Base-by-base conservation (phyloP, 176 grass and related monocot species). In the Zizania latifolia region DNA sequence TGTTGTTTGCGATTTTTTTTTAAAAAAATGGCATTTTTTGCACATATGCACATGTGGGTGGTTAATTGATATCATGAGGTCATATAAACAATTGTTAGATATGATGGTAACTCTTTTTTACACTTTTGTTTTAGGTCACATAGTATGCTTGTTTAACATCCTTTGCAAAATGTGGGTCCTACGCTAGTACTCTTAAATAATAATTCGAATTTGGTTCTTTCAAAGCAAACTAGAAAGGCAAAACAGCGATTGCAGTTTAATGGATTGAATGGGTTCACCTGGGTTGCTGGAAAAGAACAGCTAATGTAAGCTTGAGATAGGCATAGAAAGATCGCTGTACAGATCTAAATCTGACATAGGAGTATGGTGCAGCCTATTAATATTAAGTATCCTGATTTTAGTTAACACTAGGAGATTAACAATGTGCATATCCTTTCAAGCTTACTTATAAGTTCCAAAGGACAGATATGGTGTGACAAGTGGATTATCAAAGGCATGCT, bases 331-430 rank as follows among this genome's bases (percentile, higher is more conserved):
- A 65, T 65, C 50, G 12, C 30, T 63, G 12, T 41, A 65, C 21
- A 13, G 41, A 58, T 58, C 45, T 82, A 13, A 30, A 73, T 82
- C 17, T 39, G 16, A 51, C 11, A n/a, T 44, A 79, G 79, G 33
- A 71, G 40, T 72, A 23, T 48, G 58, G 8, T 46, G 40, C 39
- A 27, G 12, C 51, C 51, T 58, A 26, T 32, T 36, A 12, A 11
- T 71, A 50, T 24, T 50, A 15, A 63, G 22, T 23, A 24, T 63
- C 58, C 74, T 77, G 41, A 65, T 65, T 64, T 53, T 22, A 77
- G 33, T 77, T 22, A 76, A 76, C 40, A 63, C 44, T 61, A 75
- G 14, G 41, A 48, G 58, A 51, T 21, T 53, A 15, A 65, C 64
- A 77, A 51, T 66, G 15, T 23, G 39, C 15, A 57, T 56, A 57